Evolutionary conservation across 805 yeast species (phyloP).

Genomic region (Wickerhamiella azyma): DNA sequence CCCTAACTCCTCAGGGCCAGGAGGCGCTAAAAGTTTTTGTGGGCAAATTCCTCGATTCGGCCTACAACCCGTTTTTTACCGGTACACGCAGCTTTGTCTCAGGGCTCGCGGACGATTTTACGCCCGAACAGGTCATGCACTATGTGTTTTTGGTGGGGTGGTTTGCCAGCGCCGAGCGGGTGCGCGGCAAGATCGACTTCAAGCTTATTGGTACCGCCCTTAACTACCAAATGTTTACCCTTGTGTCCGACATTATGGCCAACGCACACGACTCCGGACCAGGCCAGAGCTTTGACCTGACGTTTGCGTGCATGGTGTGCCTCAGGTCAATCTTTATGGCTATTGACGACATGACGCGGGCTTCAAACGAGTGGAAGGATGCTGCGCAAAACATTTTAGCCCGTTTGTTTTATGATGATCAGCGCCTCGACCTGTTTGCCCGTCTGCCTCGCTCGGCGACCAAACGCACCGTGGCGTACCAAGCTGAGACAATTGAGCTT

Average conservation of each 20-base stretch:
- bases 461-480: conserved; percentile 48
- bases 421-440: conserved; percentile 41
- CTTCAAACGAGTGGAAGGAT: conserved; percentile 34
- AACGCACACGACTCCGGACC: conserved; percentile 24
- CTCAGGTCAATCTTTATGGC: conserved; percentile 47
- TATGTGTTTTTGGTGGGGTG: conserved; percentile 55
- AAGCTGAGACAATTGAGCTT: conserved; percentile 47
- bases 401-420: conserved; percentile 56
- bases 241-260: conserved; percentile 34
- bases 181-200: conserved; percentile 21
- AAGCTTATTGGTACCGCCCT: conserved; percentile 32
- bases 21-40: conserved; percentile 33
- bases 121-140: conserved; percentile 25
- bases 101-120: conserved; percentile 27
- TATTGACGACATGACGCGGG: conserved; percentile 30
- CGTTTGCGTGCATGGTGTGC: conserved; percentile 57
- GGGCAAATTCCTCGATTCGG: conserved; percentile 51
- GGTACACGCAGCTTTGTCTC: conserved; percentile 37
- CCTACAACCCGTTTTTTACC: conserved; percentile 53
- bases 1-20: conserved; percentile 19
- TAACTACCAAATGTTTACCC: conserved; percentile 45
- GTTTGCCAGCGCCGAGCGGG: conserved; percentile 57
- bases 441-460: conserved; percentile 49
- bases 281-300: conserved; percentile 37
- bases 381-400: conserved; percentile 47